Conservation (phyloP, 148 eudicot genomes). For the Euryodendron excelsum region DNA sequence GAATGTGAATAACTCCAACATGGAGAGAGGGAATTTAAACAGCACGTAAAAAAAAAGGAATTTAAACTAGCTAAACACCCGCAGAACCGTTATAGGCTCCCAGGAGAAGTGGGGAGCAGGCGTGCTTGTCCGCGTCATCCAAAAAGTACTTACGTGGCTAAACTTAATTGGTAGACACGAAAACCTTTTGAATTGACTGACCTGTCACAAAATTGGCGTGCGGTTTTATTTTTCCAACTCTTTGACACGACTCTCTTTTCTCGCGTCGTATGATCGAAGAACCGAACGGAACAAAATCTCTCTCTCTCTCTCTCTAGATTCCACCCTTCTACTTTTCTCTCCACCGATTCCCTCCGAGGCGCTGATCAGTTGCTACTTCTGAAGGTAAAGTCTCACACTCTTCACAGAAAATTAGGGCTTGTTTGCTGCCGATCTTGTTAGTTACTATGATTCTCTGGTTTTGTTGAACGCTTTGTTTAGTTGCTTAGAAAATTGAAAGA, state of each 20-base stretch:
- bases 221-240: neutral
- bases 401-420: slow-evolving; percentile 4
- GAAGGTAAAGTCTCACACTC: neutral
- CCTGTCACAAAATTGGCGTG: neutral
- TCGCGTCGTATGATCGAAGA: neutral
- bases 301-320: slow-evolving; percentile 2
- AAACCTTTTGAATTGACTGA: neutral
- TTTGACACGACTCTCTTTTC: neutral
- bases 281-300: neutral
- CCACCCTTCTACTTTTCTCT: neutral
- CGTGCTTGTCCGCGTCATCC: neutral
- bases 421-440: neutral
- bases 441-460: neutral
- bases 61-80: no score
- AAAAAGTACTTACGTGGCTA: neutral
- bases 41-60: no score
- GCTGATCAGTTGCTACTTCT: neutral
- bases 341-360: neutral
- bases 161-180: neutral
- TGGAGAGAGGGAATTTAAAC: no score
- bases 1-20: no score
- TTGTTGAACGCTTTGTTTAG: neutral
- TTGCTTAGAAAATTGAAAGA: neutral
- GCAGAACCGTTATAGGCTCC: neutral
- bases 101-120: neutral